phyloP scores from a whole-genome alignment of 2,329 filamentous ascomycete species.

The Aspergillus tubingensis region DNA sequence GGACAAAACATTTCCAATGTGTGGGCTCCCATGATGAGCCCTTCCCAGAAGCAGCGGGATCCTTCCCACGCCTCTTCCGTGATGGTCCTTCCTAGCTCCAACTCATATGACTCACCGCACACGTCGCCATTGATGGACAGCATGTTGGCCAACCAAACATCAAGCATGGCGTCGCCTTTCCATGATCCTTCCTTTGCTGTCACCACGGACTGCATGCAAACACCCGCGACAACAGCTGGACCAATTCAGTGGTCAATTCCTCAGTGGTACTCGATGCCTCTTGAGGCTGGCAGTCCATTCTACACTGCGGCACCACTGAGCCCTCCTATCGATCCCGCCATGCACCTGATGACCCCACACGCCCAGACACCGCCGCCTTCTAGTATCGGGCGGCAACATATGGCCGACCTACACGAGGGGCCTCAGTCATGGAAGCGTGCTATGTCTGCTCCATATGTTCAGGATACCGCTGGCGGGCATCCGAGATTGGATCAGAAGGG shows the following conservation, averaged over 20 bases:
- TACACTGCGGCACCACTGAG: constrained; percentile 30
- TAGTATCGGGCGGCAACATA: constrained; percentile 19
- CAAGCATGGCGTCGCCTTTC: constrained; percentile 29
- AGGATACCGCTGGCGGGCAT: constrained; percentile 17
- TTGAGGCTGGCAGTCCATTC: constrained; percentile 28
- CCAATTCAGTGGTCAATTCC: constrained; percentile 28
- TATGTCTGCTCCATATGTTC: constrained; percentile 30
- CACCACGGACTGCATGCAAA: constrained; percentile 32
- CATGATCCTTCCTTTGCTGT: constrained; percentile 27
- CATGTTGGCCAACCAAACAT: constrained; percentile 29
- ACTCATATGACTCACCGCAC: constrained; percentile 30
- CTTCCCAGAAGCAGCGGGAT: constrained; percentile 25
- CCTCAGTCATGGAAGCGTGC: constrained; percentile 33
- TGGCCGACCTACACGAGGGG: constrained; percentile 22
- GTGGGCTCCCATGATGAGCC: constrained; percentile 27
- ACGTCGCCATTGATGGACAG: constrained; percentile 29
- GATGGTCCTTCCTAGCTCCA: constrained; percentile 22
- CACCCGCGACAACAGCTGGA: constrained; percentile 24
- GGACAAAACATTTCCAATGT: constrained; percentile 16
- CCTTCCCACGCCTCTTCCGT: constrained; percentile 22
- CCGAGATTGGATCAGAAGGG: constrained; percentile 22
- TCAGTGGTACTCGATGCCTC: constrained; percentile 34
- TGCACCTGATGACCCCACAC: constrained; percentile 28
- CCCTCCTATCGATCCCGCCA: constrained; percentile 26
- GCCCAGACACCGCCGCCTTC: constrained; percentile 24